Percentiles rank a stretch among this genome's conserved stretches.
These are phyloP conservation scores for Rhinocladiella mackenziei DNA, from an alignment of 2,329 filamentous ascomycete species.

Conservation along the genomic window DNA sequence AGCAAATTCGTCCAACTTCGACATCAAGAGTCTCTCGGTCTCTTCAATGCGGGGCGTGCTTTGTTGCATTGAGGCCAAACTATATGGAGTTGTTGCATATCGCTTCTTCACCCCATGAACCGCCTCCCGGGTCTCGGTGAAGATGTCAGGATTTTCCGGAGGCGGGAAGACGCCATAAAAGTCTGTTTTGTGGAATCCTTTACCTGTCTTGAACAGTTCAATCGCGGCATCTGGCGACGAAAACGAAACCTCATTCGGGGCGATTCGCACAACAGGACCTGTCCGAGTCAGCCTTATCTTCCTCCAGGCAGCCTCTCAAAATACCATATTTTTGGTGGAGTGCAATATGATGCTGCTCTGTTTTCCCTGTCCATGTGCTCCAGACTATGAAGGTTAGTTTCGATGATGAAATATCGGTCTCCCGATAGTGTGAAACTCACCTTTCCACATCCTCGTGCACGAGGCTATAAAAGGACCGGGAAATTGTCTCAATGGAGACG, in stretches of 20 bases:
- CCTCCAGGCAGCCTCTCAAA: too few relatives aligned
- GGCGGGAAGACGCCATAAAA: conserved; percentile 56
- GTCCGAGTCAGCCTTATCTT: conserved; percentile 5
- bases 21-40: conserved; percentile 43
- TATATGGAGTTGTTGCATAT: conserved; percentile 36
- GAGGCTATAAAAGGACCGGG: conserved; percentile 43
- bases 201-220: conserved; percentile 47
- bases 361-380: conserved; percentile 39
- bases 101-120: conserved; percentile 57
- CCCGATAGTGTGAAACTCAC: conserved; percentile 2
- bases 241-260: conserved; percentile 48
- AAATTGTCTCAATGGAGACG: conserved; percentile 40
- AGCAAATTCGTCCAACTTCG: conserved; percentile 44
- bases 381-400: conserved; percentile 32
- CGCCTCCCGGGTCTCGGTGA: conserved; percentile 53
- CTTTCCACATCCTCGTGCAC: conserved; percentile 41
- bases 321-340: conserved; percentile 42
- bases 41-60: conserved; percentile 31
- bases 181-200: conserved; percentile 52
- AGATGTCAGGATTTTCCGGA: conserved; percentile 56
- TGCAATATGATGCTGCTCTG: conserved; percentile 36
- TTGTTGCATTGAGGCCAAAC: conserved; percentile 31
- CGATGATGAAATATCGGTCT: not conserved
- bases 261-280: conserved; percentile 49
- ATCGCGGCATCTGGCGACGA: conserved; percentile 47